Percentiles rank a stretch among this genome's conserved stretches.
Evolutionary conservation across 805 yeast species (phyloP).

Genomic region (Candida peoriensis): DNA sequence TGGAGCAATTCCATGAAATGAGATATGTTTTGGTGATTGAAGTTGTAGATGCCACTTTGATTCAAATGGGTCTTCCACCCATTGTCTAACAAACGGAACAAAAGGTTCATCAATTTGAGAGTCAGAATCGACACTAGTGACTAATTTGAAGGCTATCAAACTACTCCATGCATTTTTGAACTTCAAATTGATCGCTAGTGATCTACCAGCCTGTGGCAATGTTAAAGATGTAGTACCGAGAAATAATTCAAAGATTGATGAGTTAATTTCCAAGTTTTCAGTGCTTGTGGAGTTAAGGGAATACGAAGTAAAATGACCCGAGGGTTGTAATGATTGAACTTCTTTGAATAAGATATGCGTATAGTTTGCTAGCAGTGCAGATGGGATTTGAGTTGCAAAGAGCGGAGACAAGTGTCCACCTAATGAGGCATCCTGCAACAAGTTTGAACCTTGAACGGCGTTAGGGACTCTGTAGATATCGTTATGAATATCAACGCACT

Average conservation of each 20-base stretch:
- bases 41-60: conserved; percentile 72
- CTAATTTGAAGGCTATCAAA: conserved; percentile 46
- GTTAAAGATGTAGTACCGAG: conserved; percentile 27
- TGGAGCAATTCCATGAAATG: conserved; percentile 65
- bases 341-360: conserved; percentile 43
- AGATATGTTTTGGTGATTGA: conserved; percentile 32
- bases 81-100: conserved; percentile 66
- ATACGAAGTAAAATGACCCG: conserved; percentile 6
- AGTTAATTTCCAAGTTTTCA: conserved; percentile 2
- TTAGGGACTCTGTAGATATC: conserved; percentile 45
- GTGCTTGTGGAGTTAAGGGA: conserved; percentile 1
- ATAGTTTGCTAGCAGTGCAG: conserved; percentile 35
- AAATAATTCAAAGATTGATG: conserved; percentile 8
- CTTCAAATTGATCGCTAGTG: conserved; percentile 42
- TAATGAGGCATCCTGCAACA: conserved; percentile 41
- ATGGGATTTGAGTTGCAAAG: conserved; percentile 39
- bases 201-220: conserved; percentile 34
- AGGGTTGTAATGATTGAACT: not conserved
- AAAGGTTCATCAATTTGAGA: conserved; percentile 27
- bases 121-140: conserved; percentile 13
- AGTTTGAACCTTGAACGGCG: conserved; percentile 28
- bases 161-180: conserved; percentile 59
- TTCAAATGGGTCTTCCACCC: conserved; percentile 59
- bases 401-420: conserved; percentile 49
- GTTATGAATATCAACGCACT: conserved; percentile 41